A percentile compares a stretch with the other conserved stretches of the same genome.
phyloP scores from a whole-genome alignment of 495 filamentous ascomycete species.

The Niebla homalea region DNA sequence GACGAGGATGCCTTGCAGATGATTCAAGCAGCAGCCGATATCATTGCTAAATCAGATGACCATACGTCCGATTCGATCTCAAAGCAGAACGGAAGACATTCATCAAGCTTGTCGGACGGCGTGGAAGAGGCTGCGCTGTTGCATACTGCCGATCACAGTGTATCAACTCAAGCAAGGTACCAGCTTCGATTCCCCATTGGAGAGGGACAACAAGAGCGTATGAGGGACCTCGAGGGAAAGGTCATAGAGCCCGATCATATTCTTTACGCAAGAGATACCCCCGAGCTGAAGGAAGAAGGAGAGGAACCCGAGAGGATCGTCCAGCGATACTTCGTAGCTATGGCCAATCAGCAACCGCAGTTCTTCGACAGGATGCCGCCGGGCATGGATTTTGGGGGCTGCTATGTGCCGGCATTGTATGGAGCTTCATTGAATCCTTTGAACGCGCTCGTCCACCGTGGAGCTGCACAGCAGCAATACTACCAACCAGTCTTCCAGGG shows the following conservation, averaged over 20 bases:
- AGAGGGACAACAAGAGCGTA: background rate
- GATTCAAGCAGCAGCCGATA: background rate
- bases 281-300: too few species aligned
- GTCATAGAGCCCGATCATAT: background rate
- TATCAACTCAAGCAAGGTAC: background rate
- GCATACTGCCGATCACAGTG: background rate
- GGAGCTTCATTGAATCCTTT: conserved; percentile 31
- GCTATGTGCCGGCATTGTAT: conserved; percentile 18
- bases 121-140: background rate
- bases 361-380: conserved; percentile 23
- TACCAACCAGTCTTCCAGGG: conserved; percentile 2
- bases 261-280: background rate
- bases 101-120: background rate
- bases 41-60: background rate
- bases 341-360: conserved; percentile 21
- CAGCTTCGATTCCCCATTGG: background rate
- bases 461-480: background rate
- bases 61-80: background rate
- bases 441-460: conserved; percentile 3
- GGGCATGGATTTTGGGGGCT: conserved; percentile 22
- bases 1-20: background rate
- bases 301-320: conserved; percentile 5
- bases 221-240: background rate
- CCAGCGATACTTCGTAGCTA: conserved; percentile 19
- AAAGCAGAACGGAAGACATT: background rate